Conservation (phyloP, 208 protist species). For the Phytomonas sp. region DNA sequence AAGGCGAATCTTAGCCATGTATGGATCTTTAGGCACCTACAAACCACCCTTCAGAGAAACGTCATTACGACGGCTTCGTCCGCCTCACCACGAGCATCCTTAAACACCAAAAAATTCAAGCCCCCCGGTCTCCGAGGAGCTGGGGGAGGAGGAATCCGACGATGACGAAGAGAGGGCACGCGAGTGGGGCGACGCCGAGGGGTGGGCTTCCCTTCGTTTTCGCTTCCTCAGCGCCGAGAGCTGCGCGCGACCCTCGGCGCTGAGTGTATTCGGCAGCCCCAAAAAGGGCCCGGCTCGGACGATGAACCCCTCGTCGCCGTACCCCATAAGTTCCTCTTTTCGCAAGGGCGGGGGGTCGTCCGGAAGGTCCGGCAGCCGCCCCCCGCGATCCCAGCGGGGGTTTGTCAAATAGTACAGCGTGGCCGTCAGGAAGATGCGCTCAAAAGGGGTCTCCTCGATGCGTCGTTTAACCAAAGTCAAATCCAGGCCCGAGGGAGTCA, state of each 20-base stretch:
- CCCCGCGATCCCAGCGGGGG: constrained; percentile 57
- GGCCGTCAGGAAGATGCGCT: constrained; percentile 22
- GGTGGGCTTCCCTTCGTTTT: constrained; percentile 18
- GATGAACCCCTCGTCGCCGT: constrained; percentile 61
- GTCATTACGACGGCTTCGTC: not conserved
- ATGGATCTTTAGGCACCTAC: not conserved
- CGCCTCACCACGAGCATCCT: not conserved
- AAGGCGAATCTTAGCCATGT: not conserved
- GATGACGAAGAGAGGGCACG: not conserved
- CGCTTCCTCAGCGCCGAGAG: constrained; percentile 66
- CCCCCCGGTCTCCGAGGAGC: not conserved
- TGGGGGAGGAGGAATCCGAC: not conserved
- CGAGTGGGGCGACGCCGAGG: not conserved
- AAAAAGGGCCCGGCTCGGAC: constrained; percentile 57
- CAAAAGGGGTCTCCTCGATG: constrained; percentile 48
- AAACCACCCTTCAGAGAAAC: not conserved
- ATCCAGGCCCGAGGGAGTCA: constrained; percentile 9
- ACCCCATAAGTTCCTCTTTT: constrained; percentile 31
- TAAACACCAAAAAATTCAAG: not conserved
- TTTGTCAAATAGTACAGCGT: constrained; percentile 48
- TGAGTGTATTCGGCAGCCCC: constrained; percentile 70
- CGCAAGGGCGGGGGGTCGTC: constrained; percentile 39
- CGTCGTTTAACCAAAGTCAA: constrained; percentile 30
- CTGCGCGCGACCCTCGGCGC: constrained; percentile 30
- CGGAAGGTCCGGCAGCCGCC: constrained; percentile 65